Evolutionary conservation across 352 stramenopile genomes (phyloP).

Genomic region (Globisporangium camurandrum): DNA sequence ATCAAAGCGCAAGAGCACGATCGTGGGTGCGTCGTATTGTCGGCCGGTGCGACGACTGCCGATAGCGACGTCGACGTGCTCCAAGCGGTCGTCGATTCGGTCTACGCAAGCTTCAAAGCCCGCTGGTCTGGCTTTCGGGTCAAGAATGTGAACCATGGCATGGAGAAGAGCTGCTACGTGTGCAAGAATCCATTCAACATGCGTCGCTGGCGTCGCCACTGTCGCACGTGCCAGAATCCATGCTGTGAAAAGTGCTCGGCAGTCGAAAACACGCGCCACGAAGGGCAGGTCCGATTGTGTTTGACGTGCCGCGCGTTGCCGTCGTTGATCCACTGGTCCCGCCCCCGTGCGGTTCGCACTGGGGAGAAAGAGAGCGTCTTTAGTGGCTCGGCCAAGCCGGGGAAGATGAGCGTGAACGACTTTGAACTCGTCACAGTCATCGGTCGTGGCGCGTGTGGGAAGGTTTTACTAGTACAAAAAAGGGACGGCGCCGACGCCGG

Average conservation of each 20-base stretch:
- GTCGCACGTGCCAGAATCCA: constrained; percentile 56
- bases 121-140: constrained; percentile 67
- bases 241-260: constrained; percentile 66
- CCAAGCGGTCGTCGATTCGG: constrained; percentile 39
- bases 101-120: constrained; percentile 63
- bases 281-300: constrained; percentile 59
- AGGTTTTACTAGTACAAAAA: constrained; percentile 64
- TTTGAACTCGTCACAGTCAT: constrained; percentile 73
- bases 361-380: constrained; percentile 69
- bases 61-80: constrained; percentile 47
- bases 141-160: constrained; percentile 64
- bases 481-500: constrained; percentile 52
- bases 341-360: constrained; percentile 49
- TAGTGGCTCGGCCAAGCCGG: constrained; percentile 47
- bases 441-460: constrained; percentile 58
- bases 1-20: constrained; percentile 49
- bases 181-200: constrained; percentile 67
- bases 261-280: constrained; percentile 51
- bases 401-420: constrained; percentile 71
- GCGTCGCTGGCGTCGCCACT: constrained; percentile 63
- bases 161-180: constrained; percentile 60
- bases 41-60: constrained; percentile 24
- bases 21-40: constrained; percentile 50
- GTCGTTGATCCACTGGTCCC: constrained; percentile 64
- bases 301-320: constrained; percentile 46